Base-by-base conservation (phyloP, 805 yeast species). In the Lachancea mirantina region DNA sequence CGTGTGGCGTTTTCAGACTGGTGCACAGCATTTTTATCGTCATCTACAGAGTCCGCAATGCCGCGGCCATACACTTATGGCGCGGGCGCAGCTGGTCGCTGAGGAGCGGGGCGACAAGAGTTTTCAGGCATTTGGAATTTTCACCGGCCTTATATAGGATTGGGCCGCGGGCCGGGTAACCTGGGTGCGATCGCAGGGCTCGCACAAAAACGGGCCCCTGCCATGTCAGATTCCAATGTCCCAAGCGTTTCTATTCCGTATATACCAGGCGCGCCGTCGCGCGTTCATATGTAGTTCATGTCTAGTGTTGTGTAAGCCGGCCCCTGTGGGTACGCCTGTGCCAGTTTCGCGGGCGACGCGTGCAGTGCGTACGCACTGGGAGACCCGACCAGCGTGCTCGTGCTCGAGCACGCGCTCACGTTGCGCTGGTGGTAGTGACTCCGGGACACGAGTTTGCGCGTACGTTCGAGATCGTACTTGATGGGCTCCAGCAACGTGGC, bases 401-500 rank as follows among this genome's bases (percentile, higher is more conserved):
- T 35, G 37, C 50, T 46, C 2, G 52, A 47, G 26, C 46, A 42
- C 8, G 42, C 42, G 18, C 43, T 40, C 19, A 40, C 23, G 33
- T 39, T 46, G 23, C 51, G 42, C 28, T 48, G 43, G 28, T 49
- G 47, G 26, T 46, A 46, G 28, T 45, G 40, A 28, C 29, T 26
- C 23, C 33, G 37, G 14, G 34, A 27, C 28, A 28, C 17, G 19
- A 23, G 14, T 23, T 34, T 49, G 13, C 52, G 41, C 5, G 60
- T 53, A 18, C 46, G 46, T 41, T 51, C 60, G 28, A 64, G 39
- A 36, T 64, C 66, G 30, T 41, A 59, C 61, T 79, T 83, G 61
- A 89, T 85, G 32, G 87, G 82, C 15, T 72, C 72, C 36, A 85
- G 65, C 63, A 89, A 81, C 17, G 79, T 79, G 40, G 77, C 76